Evolutionary conservation across 2,329 filamentous ascomycete genomes (phyloP).

Genomic region (Pseudopyrenochaeta lycopersici): DNA sequence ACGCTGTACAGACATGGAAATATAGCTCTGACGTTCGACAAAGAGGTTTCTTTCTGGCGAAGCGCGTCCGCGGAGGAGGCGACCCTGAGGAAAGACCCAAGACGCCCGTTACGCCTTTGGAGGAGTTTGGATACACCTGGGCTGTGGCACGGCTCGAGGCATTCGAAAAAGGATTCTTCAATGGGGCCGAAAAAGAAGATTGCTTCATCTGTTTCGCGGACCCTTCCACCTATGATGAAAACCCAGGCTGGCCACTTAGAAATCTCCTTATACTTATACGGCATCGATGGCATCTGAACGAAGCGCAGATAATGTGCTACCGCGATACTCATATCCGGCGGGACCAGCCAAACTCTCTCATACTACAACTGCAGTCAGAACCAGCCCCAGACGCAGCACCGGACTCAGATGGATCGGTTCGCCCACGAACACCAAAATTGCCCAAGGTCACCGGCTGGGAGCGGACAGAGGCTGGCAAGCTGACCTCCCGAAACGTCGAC

Average conservation of each 20-base stretch:
- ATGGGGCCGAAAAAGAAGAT: conserved; percentile 74
- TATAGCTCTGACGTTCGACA: conserved; percentile 83
- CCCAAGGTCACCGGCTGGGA: conserved; percentile 98
- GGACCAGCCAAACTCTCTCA: conserved; percentile 82
- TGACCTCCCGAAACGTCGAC: conserved; percentile 80
- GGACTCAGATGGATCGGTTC: conserved; percentile 23
- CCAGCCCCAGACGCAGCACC: conserved; percentile 12
- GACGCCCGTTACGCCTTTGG: conserved; percentile 61
- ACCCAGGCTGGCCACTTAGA: conserved; percentile 91
- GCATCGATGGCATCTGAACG: conserved; percentile 78
- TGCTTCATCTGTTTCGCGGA: conserved; percentile 88
- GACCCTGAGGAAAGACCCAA: conserved; percentile 47
- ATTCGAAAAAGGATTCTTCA: conserved; percentile 90
- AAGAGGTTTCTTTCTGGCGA: conserved; percentile 95
- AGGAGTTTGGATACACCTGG: conserved; percentile 77
- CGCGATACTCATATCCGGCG: conserved; percentile 80
- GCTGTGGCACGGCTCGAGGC: conserved; percentile 76
- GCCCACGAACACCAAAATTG: conserved; percentile 60
- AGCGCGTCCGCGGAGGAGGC: conserved; percentile 65
- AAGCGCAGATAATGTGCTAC: conserved; percentile 88
- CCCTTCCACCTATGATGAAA: conserved; percentile 86
- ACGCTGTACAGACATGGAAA: conserved; percentile 86
- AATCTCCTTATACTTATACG: conserved; percentile 88
- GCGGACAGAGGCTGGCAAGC: conserved; percentile 78
- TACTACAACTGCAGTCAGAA: conserved; percentile 63